phyloP scores from a whole-genome alignment of 306 rosid genomes.

The Betula pendula region DNA sequence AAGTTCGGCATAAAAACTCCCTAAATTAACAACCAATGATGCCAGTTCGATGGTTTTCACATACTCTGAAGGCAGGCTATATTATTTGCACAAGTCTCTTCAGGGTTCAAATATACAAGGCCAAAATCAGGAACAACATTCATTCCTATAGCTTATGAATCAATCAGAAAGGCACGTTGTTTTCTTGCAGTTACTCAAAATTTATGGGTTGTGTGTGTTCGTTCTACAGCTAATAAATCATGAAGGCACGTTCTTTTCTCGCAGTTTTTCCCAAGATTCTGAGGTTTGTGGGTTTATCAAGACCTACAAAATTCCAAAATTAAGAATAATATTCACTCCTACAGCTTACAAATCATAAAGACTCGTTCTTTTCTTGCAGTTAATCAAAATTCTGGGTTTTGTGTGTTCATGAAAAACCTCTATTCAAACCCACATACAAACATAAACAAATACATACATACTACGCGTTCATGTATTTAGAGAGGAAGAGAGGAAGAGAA shows the following conservation, averaged over 20 bases:
- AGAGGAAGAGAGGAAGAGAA: neutral
- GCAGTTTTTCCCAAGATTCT: neutral
- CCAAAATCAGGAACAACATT: neutral
- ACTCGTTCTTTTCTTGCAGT: neutral
- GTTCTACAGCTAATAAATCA: neutral
- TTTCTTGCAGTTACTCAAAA: neutral
- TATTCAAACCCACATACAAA: neutral
- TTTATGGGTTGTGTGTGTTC: neutral
- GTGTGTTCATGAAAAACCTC: neutral
- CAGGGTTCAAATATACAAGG: neutral
- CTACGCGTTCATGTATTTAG: neutral
- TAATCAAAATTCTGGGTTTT: neutral
- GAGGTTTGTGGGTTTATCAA: neutral
- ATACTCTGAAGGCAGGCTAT: neutral
- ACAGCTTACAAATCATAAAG: neutral
- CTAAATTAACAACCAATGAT: neutral
- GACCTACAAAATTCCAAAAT: neutral
- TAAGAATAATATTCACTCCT: neutral
- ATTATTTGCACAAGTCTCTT: neutral
- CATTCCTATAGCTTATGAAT: neutral
- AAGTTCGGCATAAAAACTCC: neutral
- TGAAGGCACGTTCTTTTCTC: neutral
- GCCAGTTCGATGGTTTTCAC: neutral
- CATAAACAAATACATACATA: neutral
- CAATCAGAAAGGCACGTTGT: neutral